Conservation (phyloP, 2,329 filamentous ascomycete genomes). For the Ciborinia camelliae region DNA sequence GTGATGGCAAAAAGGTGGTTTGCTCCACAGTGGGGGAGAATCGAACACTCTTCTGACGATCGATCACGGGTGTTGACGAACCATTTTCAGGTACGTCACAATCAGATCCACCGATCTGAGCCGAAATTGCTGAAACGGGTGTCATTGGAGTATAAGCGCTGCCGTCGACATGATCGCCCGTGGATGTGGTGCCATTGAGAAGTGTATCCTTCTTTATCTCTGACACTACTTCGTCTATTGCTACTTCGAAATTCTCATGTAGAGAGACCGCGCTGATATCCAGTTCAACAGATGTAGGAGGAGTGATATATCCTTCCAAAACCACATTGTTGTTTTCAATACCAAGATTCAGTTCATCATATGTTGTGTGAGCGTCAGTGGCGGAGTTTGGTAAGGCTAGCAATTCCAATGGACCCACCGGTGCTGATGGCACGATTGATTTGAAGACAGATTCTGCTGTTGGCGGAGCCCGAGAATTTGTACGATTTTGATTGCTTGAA, state of each 20-base stretch:
- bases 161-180: neutral
- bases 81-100: constrained; percentile 12
- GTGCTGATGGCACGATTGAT: constrained; percentile 10
- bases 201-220: neutral
- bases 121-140: constrained; percentile 10
- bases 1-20: constrained; percentile 56
- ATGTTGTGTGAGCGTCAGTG: neutral
- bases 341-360: neutral
- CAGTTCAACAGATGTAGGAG: neutral
- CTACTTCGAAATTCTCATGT: neutral
- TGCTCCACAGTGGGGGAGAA: constrained; percentile 67
- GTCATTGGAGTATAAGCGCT: neutral
- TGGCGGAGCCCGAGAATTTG: neutral
- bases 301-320: neutral
- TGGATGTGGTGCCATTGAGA: neutral
- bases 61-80: constrained; percentile 36
- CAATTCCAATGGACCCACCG: constrained; percentile 41
- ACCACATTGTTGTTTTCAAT: neutral
- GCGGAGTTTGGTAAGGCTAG: constrained; percentile 51
- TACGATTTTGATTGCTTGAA: neutral
- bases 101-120: constrained; percentile 22
- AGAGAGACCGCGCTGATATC: neutral
- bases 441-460: neutral
- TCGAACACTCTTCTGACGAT: constrained; percentile 61
- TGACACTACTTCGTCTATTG: neutral